Percentiles rank a stretch among this genome's conserved stretches.
phyloP scores from a whole-genome alignment of 805 yeast species.

The Clavispora asparagi region DNA sequence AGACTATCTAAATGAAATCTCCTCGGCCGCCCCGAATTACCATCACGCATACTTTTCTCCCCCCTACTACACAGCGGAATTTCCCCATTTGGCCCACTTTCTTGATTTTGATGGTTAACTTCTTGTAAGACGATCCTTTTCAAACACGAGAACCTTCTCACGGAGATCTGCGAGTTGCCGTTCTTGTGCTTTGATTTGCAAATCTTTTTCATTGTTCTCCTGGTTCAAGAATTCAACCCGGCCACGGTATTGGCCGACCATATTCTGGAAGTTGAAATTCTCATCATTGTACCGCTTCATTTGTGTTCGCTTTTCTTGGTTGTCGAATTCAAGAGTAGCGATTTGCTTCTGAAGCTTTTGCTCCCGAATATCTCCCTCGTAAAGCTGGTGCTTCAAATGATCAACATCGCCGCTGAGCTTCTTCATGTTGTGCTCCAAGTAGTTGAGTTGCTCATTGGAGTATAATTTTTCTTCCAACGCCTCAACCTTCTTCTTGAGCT shows the following conservation, averaged over 20 bases:
- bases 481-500: constrained; percentile 42
- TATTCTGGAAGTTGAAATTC: constrained; percentile 49
- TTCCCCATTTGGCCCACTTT: not conserved
- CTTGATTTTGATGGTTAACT: not conserved
- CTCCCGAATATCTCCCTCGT: constrained; percentile 48
- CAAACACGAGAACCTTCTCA: constrained; percentile 34
- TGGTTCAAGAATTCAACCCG: constrained; percentile 34
- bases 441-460: constrained; percentile 49
- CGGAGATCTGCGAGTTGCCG: constrained; percentile 54
- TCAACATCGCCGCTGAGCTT: constrained; percentile 50
- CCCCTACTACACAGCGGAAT: too few species aligned
- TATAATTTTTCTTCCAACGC: constrained; percentile 45
- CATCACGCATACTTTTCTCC: too few species aligned
- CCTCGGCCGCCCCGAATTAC: too few species aligned
- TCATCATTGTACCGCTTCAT: constrained; percentile 54
- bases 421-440: constrained; percentile 55
- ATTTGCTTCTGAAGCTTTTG: constrained; percentile 48
- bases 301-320: constrained; percentile 46
- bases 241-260: constrained; percentile 38
- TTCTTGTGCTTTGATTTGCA: constrained; percentile 42
- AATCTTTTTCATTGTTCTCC: constrained; percentile 39
- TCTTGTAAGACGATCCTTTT: constrained; percentile 1
- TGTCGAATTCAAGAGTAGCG: constrained; percentile 48
- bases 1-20: too few species aligned
- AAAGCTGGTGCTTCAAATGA: constrained; percentile 40